Evolutionary conservation across 768 basidiomycete genomes (phyloP).

Genomic region (Tylopilus vinaceipallidus): DNA sequence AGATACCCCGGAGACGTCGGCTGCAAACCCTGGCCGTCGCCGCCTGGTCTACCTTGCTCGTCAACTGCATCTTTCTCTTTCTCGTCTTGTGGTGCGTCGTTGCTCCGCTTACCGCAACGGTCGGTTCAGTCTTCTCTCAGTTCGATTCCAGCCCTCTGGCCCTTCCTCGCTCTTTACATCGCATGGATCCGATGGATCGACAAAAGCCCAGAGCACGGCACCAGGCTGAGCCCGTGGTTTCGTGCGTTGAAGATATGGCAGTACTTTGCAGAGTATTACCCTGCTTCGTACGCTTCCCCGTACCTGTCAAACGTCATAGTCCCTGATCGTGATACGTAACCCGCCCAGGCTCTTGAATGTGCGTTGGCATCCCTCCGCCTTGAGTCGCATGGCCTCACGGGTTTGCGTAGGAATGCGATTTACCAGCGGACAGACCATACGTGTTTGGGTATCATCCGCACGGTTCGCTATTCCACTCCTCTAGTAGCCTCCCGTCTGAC

Average conservation of each 20-base stretch:
- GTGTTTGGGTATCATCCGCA: conserved; percentile 99
- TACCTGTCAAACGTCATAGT: not conserved
- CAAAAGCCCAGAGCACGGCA: conserved; percentile 67
- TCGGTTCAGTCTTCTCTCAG: conserved; percentile 39
- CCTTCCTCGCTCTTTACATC: conserved; percentile 70
- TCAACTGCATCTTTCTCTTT: conserved; percentile 64
- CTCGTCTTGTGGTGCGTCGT: conserved; percentile 73
- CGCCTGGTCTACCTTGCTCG: conserved; percentile 80
- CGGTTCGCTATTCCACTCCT: conserved; percentile 51
- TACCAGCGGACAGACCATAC: conserved; percentile 90
- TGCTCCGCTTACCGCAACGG: not conserved
- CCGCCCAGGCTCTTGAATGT: conserved; percentile 34
- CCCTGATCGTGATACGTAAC: not conserved
- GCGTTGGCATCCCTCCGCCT: conserved; percentile 3
- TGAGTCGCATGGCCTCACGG: not conserved
- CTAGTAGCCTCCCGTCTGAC: not conserved
- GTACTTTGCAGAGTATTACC: conserved; percentile 92
- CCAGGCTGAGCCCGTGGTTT: conserved; percentile 73
- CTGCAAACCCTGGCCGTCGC: conserved; percentile 90
- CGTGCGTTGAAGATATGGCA: conserved; percentile 71
- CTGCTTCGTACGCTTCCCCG: conserved; percentile 69
- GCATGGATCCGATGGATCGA: conserved; percentile 80
- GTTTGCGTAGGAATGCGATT: conserved; percentile 64
- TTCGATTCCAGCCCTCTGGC: conserved; percentile 89
- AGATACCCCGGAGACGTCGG: conserved; percentile 81